Conservation (phyloP, 2,329 filamentous ascomycete genomes). For the Arthrinium phaeospermum region DNA sequence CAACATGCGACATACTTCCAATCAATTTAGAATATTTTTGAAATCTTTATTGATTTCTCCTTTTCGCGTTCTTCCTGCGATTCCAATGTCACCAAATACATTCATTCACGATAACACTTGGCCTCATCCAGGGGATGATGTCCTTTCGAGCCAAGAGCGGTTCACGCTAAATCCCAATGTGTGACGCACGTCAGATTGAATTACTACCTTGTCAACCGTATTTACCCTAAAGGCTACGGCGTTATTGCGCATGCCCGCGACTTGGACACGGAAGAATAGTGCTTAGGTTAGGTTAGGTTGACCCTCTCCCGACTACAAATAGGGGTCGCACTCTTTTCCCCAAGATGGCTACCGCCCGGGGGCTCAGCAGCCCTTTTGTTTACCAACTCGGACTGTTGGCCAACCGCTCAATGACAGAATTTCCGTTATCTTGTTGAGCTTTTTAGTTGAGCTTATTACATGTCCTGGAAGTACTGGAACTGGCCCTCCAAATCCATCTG, state of each 20-base stretch:
- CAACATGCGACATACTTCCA: too few relatives aligned
- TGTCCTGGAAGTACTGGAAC: conserved; percentile 8
- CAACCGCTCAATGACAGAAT: too few relatives aligned
- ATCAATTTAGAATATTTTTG: not conserved
- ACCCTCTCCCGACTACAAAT: not conserved
- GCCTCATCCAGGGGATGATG: too few relatives aligned
- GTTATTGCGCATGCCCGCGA: not conserved
- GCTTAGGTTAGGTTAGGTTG: not conserved
- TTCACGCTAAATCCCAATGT: not conserved
- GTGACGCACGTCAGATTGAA: not conserved
- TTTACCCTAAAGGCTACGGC: not conserved
- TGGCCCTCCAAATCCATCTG: conserved; percentile 29
- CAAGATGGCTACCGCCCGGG: too few relatives aligned
- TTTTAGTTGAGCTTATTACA: not conserved
- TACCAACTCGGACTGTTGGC: too few relatives aligned
- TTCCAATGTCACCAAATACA: too few relatives aligned
- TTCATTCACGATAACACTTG: too few relatives aligned
- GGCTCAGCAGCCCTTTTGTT: too few relatives aligned
- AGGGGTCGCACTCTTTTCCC: too few relatives aligned
- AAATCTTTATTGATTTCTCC: too few relatives aligned
- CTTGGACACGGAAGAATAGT: not conserved
- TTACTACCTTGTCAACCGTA: not conserved
- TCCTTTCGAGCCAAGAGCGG: not conserved
- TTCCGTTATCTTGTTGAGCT: too few relatives aligned
- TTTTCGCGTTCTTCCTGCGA: not conserved